Evolutionary conservation across 2,329 filamentous ascomycete species (phyloP), one percentile per base, ranked within the genome.

Genomic region (Atkinsonella texensis): DNA sequence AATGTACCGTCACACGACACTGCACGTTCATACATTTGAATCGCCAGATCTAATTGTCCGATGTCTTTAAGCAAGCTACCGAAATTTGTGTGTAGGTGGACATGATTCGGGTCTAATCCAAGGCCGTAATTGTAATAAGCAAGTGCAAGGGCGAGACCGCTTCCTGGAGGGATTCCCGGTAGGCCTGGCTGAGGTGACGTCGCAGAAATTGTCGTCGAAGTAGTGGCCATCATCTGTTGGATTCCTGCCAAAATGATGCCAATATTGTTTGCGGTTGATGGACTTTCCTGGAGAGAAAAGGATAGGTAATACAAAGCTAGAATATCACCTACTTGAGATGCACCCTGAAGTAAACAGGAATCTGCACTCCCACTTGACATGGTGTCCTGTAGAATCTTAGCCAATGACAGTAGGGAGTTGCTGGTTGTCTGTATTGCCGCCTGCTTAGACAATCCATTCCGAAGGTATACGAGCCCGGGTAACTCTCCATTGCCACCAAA

Each of bases 241-340:
- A 97, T 87, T 52, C 93, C 88, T 5, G 93, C 93, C n/a, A 98
- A 80, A 31, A 98, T 75, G 51, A 98, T 98, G 3, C 93, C 93
- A 12, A 98, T 90, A 64, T 98, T 98, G 65, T 98, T 98, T 0
- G 93, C 93, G 0, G 93, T 98, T 0, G 93, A 98, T 2, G 93
- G 93, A 60, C 93, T 97, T 46, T 93, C 90, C 57, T 96, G 93
- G 2, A 98, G 75, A 0, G 93, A 95, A 3, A 98, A 72, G 0
- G 93, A 98, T 2, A 98, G 75, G 62, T 98, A 98, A 66, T 98
- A 98, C 12, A 98, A 77, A 1, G 90, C 88, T 38, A 98, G 70
- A 39, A 98, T 97, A 62, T 98, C 93, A 42, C 89, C 83, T 23
- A 97, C 89, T 1, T 89, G 86, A 44, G 85, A 83, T 2, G 83